Conservation (phyloP, 176 grass and related monocot species). For the Luzula sylvatica region DNA sequence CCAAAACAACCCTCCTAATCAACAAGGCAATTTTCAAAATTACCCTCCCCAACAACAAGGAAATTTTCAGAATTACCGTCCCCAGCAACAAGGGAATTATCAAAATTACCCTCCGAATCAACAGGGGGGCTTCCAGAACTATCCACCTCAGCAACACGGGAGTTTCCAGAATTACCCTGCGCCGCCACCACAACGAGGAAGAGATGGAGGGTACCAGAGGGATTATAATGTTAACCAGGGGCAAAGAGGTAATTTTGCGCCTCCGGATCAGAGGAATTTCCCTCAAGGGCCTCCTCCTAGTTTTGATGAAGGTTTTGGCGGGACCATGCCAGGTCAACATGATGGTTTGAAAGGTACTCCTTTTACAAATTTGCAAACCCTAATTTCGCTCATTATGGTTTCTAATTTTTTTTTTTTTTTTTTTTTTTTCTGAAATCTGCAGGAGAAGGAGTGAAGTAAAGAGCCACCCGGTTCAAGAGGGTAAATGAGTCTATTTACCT, state of each 20-base stretch:
- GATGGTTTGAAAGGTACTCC: slow-evolving; percentile 7
- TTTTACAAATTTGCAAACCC: not conserved
- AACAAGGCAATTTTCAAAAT: slow-evolving; percentile 25
- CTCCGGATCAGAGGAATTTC: slow-evolving; percentile 42
- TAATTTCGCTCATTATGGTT: not conserved
- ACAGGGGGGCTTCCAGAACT: slow-evolving; percentile 28
- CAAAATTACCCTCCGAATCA: slow-evolving; percentile 31
- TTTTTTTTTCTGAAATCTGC: slow-evolving; percentile 9
- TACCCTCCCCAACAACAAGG: slow-evolving; percentile 38
- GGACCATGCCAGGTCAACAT: not conserved
- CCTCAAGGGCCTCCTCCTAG: slow-evolving; percentile 28
- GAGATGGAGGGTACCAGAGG: slow-evolving; percentile 31
- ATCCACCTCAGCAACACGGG: slow-evolving; percentile 21
- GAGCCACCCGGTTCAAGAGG: not conserved
- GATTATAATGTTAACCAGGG: slow-evolving; percentile 7
- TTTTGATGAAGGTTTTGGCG: not conserved
- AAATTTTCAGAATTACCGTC: slow-evolving; percentile 20
- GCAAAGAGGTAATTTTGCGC: slow-evolving; percentile 36
- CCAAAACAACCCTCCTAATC: slow-evolving; percentile 22
- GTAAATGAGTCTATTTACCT: too few species aligned
- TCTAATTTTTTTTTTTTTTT: not conserved
- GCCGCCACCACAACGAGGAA: slow-evolving; percentile 30
- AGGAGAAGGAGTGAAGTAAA: slow-evolving; percentile 9
- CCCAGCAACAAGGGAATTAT: slow-evolving; percentile 34
- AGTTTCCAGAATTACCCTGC: slow-evolving; percentile 23